Conservation (phyloP, 1,284 basidiomycete species). For the Boletus sp. region DNA sequence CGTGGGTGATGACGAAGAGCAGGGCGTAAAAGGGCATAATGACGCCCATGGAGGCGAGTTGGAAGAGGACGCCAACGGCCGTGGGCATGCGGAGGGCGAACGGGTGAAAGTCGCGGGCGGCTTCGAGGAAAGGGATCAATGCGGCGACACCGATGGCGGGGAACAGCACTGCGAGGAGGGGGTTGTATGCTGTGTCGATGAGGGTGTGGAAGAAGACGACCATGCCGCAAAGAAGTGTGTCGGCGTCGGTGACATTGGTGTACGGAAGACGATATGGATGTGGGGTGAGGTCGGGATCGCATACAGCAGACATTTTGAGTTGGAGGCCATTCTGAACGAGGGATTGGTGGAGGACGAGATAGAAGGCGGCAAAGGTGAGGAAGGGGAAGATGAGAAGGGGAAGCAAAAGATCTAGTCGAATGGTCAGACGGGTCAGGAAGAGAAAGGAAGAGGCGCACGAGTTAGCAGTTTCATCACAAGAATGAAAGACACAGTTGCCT, state of each 20-base stretch:
- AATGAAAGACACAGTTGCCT: too few species aligned
- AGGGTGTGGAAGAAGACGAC: constrained; percentile 39
- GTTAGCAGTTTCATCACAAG: constrained; percentile 10
- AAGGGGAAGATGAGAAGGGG: constrained; percentile 20
- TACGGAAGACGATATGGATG: constrained; percentile 34
- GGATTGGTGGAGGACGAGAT: constrained; percentile 18
- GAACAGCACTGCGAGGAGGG: constrained; percentile 32
- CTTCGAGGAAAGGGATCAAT: constrained; percentile 23
- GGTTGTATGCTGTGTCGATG: constrained; percentile 27
- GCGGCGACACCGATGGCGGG: constrained; percentile 14
- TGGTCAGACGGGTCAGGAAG: neutral
- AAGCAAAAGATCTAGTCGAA: constrained; percentile 6
- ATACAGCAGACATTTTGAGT: constrained; percentile 10
- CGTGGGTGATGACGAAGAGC: constrained; percentile 37
- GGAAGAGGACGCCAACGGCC: constrained; percentile 23
- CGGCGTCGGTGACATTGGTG: constrained; percentile 29
- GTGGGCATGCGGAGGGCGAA: constrained; percentile 16
- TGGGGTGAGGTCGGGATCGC: constrained; percentile 10
- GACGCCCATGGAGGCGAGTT: constrained; percentile 36
- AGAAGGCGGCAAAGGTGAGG: constrained; percentile 10
- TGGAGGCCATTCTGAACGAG: constrained; percentile 15
- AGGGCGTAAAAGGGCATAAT: constrained; percentile 42
- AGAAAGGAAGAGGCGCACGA: neutral
- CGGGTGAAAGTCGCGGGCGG: constrained; percentile 18
- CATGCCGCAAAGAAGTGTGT: constrained; percentile 37